Percentiles rank a stretch among this genome's conserved stretches.
Conservation (phyloP, 2,329 filamentous ascomycete species). For the Aquanectria penicillioides region DNA sequence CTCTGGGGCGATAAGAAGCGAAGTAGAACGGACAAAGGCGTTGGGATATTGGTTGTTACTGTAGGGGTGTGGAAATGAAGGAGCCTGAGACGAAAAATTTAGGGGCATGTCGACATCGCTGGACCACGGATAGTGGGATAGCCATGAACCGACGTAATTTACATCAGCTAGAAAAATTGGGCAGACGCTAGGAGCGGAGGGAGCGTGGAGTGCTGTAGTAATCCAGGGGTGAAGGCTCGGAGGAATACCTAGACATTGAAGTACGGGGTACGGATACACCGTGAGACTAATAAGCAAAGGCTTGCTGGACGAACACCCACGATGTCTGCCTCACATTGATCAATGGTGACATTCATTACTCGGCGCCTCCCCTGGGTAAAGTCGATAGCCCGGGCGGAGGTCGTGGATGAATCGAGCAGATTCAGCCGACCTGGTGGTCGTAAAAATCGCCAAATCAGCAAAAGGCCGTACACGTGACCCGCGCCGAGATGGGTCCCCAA, state of each 20-base stretch:
- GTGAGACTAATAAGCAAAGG: too few relatives aligned
- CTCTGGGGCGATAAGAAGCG: background rate
- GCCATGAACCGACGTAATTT: background rate
- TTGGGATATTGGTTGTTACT: background rate
- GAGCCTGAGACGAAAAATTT: background rate
- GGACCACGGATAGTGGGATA: background rate
- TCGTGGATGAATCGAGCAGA: too few relatives aligned
- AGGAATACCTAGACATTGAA: too few relatives aligned
- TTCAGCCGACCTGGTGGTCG: background rate
- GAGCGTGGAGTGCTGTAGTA: too few relatives aligned
- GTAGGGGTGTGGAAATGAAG: conserved; percentile 13
- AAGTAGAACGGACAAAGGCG: background rate
- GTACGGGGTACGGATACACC: too few relatives aligned
- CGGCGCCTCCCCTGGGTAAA: background rate
- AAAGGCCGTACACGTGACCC: conserved; percentile 3
- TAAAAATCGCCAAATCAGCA: background rate
- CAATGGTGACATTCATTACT: too few relatives aligned
- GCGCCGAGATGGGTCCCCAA: background rate
- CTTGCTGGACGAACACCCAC: too few relatives aligned
- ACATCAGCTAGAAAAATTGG: conserved; percentile 13
- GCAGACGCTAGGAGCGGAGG: background rate
- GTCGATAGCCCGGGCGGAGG: background rate
- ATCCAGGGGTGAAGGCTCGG: too few relatives aligned
- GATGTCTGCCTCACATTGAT: too few relatives aligned
- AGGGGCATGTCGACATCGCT: conserved; percentile 4